Evolutionary conservation across 192 early-diverging fungal species (phyloP), one percentile per base, ranked within the genome.

Genomic region (Linnemannia elongata): DNA sequence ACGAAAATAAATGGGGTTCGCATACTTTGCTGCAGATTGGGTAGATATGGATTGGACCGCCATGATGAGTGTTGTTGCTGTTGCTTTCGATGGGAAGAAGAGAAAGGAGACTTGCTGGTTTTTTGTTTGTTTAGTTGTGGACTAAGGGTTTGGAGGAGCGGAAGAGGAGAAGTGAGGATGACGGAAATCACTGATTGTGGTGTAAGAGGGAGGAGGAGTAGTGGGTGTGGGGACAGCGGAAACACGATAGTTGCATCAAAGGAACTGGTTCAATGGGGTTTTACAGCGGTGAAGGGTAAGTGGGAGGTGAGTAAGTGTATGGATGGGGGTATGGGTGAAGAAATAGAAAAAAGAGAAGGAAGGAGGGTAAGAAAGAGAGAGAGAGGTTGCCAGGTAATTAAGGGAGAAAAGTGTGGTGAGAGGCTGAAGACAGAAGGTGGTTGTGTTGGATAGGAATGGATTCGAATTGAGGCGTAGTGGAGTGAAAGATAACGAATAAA

Each of bases 161-260:
- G 24, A 38, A 33, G 49, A 57, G 36, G 10, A 38, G 27, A 17
- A n/a, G 60, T 24, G 60, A 74, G 45, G 27, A 45, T 49, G 69
- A 35, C 35, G 41, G 54, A 27, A 42, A 41, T 87, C 85, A 87
- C 85, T 87, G 85, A 69, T 80, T 78, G 75, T 81, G 78, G 79
- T 87, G 85, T 75, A 81, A 74, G 49, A 87, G 76, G 17, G 79
- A 81, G 52, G 85, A 87, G 15, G 79, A 38, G 66, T 87, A 75
- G 27, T 49, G 71, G 72, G 52, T 44, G 69, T 42, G 57, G 33
- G 69, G 60, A 81, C 49, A 76, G 33, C 75, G 79, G 41, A 69
- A 78, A 75, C 36, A 87, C 76, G 42, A 78, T 60, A 76, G 79
- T 78, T 78, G 79, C 85, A 87, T 87, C 79, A 87, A 87, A 66